Evolutionary conservation across 192 early-diverging fungal genomes (phyloP), one percentile per base, ranked within the genome.

Genomic region (Backusella luteola): DNA sequence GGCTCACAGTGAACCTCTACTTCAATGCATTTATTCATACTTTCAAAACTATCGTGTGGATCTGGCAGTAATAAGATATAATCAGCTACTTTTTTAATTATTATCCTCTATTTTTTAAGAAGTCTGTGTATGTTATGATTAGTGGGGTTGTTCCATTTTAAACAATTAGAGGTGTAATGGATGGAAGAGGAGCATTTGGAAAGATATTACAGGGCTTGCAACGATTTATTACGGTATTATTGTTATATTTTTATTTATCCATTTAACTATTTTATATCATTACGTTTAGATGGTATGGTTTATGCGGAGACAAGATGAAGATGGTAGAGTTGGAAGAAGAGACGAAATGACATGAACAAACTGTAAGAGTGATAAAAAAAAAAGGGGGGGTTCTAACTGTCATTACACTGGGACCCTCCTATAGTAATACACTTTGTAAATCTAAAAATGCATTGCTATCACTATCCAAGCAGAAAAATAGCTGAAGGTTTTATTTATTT

Each of bases 111-210:
- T 34, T 34, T 35, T 14, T 21, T 29, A 3, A 77, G 63, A 21
- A 67, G 72, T 32, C 71, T 44, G 2, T 34, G 73, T 5, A 74
- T 72, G 2, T 78, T 67, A 1, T 78, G 77, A 72, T 34, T 78
- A 34, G 72, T 72, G 32, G 77, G 77, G 4, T 53, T 78, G 11
- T 74, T 78, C 56, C 52, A 78, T 41, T 78, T 78, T 34, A 78
- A 78, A 56, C 77, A 78, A 44, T 72, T 72, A 56, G 74, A 78
- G 52, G 77, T 73, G 23, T 42, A 44, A 53, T 26, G 38, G 52
- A 69, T 56, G 67, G 69, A 23, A 36, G 63, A 7, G 72, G 74
- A 26, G 77, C 72, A 0, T 35, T 74, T 41, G 77, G 66, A 8
- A 78, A 78, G 26, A 68, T 74, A 9, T 67, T 67, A 26, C 71